Evolutionary conservation across 2,329 filamentous ascomycete species (phyloP).

Genomic region (Ceratocystiopsis brevicomis): DNA sequence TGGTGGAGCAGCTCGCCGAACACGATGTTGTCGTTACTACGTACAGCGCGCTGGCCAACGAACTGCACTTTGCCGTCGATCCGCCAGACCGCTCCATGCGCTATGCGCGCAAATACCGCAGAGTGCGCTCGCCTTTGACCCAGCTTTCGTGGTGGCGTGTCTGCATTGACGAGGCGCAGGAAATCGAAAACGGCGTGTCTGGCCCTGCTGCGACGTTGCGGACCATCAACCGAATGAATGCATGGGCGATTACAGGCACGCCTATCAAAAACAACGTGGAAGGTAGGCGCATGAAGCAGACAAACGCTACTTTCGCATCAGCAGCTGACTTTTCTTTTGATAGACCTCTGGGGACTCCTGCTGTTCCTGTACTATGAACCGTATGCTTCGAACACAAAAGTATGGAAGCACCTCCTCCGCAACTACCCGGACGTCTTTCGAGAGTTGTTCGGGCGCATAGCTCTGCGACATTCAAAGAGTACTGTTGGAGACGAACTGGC

Average conservation of each 20-base stretch:
- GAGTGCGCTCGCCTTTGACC: conserved; percentile 52
- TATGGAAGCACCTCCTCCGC: conserved; percentile 50
- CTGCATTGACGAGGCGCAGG: conserved; percentile 63
- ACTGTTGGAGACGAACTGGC: conserved; percentile 59
- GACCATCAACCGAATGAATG: conserved; percentile 63
- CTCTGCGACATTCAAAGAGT: conserved; percentile 73
- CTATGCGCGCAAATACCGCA: conserved; percentile 24
- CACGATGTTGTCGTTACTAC: conserved; percentile 46
- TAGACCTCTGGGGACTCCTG: conserved; percentile 62
- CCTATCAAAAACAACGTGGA: conserved; percentile 50
- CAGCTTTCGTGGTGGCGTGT: conserved; percentile 79
- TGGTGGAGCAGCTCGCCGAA: conserved; percentile 25
- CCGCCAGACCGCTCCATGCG: conserved; percentile 51
- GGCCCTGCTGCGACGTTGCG: conserved; percentile 66
- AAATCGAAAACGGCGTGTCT: conserved; percentile 78
- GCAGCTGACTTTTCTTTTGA: conserved; percentile 1
- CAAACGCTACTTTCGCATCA: too few species aligned
- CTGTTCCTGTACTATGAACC: conserved; percentile 66
- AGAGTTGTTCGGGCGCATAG: conserved; percentile 49
- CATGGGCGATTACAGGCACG: conserved; percentile 86
- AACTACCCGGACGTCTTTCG: conserved; percentile 45
- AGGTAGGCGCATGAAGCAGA: conserved; percentile 6
- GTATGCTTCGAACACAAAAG: conserved; percentile 41
- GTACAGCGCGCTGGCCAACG: conserved; percentile 52
- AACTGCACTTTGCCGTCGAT: conserved; percentile 57